A percentile compares a stretch with the other conserved stretches of the same genome.
Conservation (phyloP, 2,329 filamentous ascomycete species). For the Penicillium capsulatum region DNA sequence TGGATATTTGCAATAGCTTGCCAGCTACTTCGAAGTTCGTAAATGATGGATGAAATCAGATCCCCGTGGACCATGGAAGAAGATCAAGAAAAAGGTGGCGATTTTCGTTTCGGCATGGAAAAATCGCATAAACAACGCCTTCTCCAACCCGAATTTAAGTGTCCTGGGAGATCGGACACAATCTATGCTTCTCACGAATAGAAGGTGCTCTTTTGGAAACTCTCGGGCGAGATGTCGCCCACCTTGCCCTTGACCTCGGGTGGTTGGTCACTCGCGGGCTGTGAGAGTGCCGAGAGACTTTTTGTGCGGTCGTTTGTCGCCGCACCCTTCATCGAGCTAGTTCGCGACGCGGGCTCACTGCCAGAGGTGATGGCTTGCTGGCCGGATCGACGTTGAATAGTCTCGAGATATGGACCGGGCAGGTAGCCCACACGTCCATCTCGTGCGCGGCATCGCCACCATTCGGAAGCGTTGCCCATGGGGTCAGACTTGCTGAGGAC, state of each 20-base stretch:
- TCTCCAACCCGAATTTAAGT: neutral
- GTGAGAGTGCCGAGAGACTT: conserved; percentile 29
- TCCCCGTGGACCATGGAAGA: neutral
- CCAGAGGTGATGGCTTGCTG: conserved; percentile 44
- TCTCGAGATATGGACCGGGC: conserved; percentile 83
- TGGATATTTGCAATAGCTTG: too few relatives aligned
- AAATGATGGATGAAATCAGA: conserved; percentile 8
- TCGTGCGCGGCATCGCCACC: conserved; percentile 91
- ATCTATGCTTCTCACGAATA: conserved; percentile 50
- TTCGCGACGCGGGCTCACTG: conserved; percentile 45
- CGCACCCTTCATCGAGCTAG: conserved; percentile 50
- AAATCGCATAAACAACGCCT: too few relatives aligned
- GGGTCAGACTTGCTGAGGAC: conserved; percentile 91
- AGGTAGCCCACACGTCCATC: conserved; percentile 90
- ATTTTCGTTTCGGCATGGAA: too few relatives aligned
- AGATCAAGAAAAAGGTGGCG: too few relatives aligned
- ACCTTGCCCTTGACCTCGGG: conserved; percentile 56
- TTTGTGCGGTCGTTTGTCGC: conserved; percentile 27
- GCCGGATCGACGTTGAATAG: conserved; percentile 55
- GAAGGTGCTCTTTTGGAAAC: conserved; percentile 67
- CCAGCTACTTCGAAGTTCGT: neutral
- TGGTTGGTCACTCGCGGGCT: conserved; percentile 35
- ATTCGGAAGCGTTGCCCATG: conserved; percentile 85
- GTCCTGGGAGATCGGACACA: conserved; percentile 1
- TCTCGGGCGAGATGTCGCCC: conserved; percentile 63